These are phyloP conservation scores for Entomortierella beljakovae DNA, from an alignment of 192 early-diverging fungal genomes.

Conservation along the genomic window DNA sequence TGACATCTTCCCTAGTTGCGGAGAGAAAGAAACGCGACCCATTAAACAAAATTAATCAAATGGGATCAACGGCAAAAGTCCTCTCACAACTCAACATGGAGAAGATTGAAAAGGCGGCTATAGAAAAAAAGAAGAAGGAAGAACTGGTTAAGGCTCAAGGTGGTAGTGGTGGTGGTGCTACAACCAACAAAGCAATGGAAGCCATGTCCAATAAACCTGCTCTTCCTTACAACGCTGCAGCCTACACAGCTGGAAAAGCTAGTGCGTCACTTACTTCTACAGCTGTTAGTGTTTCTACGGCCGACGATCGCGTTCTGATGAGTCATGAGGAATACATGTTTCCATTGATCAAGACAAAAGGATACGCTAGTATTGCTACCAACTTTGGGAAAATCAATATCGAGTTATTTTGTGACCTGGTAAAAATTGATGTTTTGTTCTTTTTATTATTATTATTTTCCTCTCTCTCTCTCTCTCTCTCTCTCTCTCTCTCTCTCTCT, in stretches of 20 bases:
- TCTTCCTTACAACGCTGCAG: slow-evolving; percentile 80
- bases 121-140: slow-evolving; percentile 29
- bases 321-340: slow-evolving; percentile 93
- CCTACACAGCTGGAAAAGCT: slow-evolving; percentile 82
- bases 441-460: no score
- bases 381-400: slow-evolving; percentile 86
- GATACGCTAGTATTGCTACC: slow-evolving; percentile 81
- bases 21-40: slow-evolving; percentile 62
- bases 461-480: neutral
- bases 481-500: neutral
- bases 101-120: slow-evolving; percentile 43
- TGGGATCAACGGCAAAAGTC: slow-evolving; percentile 44
- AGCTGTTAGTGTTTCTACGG: slow-evolving; percentile 75
- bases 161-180: no score
- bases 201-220: slow-evolving; percentile 58
- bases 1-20: slow-evolving; percentile 29
- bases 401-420: slow-evolving; percentile 82
- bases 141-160: slow-evolving; percentile 25
- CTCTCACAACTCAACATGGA: slow-evolving; percentile 48
- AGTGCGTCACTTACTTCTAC: slow-evolving; percentile 92
- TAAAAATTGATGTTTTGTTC: slow-evolving; percentile 24
- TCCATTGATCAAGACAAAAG: slow-evolving; percentile 83
- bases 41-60: slow-evolving; percentile 72
- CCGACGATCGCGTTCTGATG: slow-evolving; percentile 75
- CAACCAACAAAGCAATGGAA: slow-evolving; percentile 27